Evolutionary conservation across 2,329 filamentous ascomycete species (phyloP), one percentile per base, ranked within the genome.

Genomic region (Dactylonectria estremocensis): DNA sequence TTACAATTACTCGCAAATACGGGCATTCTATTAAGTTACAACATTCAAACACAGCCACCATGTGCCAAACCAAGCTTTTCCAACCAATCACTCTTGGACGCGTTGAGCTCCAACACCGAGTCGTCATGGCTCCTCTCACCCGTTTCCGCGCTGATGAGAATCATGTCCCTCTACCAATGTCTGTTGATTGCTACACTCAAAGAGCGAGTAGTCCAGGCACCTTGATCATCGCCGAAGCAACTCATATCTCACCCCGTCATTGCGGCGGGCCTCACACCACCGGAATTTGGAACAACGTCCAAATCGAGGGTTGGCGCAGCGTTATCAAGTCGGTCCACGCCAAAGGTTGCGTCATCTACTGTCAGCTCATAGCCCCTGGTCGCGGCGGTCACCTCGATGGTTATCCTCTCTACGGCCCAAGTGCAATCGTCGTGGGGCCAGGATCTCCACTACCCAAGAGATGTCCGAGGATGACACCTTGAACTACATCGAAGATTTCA

Each of bases 271-370:
- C 14, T 3, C 50, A 65, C 37, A 24, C 33, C 1, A 37, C 62
- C 2, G 56, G 62, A 1, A 37, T 65, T 16, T 65, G 20, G 13
- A 46, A 31, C 10, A 16, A 65, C 4, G 48, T 8, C 9, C 62
- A 65, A 28, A 55, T 65, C n/a, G 11, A 54, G 3, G 49, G 16
- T 4, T 65, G 62, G 62, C 22, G 28, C 16, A 28, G 48, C 28
- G 18, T 65, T 2, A 55, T 31, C 13, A 28, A 54, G 6, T 46
- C 55, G 1, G 54, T 65, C 5, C 62, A 60, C 33, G 37, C 24
- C 10, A 59, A 60, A 8, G 49, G 55, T 5, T 54, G 31, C 1
- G 55, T 16, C 40, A 55, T 60, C 35, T 65, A 35, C 28, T 31
- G 22, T 7, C 62, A 65, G 20, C 55, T 64, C 20, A 59, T 46